Base-by-base conservation (phyloP, 169 alveolate genomes). In the Plasmodium reichenowi region DNA sequence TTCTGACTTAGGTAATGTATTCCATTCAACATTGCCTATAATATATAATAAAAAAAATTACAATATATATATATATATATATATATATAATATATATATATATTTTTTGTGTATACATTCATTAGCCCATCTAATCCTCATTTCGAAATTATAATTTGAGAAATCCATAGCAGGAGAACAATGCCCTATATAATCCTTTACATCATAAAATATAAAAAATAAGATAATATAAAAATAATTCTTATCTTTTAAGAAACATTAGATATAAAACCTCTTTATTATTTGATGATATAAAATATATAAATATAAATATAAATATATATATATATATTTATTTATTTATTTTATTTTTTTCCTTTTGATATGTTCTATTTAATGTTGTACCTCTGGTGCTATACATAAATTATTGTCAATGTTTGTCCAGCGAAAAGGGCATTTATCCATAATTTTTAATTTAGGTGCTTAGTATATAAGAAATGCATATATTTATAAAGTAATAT, bases 101-200 rank as follows among this genome's bases (percentile, higher is more conserved):
- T 24, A 32, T 48, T 20, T 56, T 54, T 60, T 72, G 15, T 5
- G 48, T 64, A 43, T 78, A 85, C 96, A 94, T 62, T 86, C 80
- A 56, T 60, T 86, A 64, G 92, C 95, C 88, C 88, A 78, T 70
- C 70, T 64, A 20, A 92, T 22, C 56, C 93, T 88, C 20, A 86
- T 88, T 63, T 64, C 63, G 15, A 52, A 67, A 58, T 80, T 88
- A 67, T 88, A 56, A 56, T 76, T 88, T 20, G 93, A 45, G 22
- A 94, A 88, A 63, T 92, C 93, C 89, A 89, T 63, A 17, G 93
- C 93, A n/a, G 96, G 96, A 17, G 96, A 83, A 89, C 96, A 93
- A 15, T 64, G 85, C 10, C 95, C 95, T 58, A 70, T 71, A 32
- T 92, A 92, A 13, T 86, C 89, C 96, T 93, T 75, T 48, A 43